Conservation (phyloP, 768 basidiomycete species). For the Hericium alpestre region DNA sequence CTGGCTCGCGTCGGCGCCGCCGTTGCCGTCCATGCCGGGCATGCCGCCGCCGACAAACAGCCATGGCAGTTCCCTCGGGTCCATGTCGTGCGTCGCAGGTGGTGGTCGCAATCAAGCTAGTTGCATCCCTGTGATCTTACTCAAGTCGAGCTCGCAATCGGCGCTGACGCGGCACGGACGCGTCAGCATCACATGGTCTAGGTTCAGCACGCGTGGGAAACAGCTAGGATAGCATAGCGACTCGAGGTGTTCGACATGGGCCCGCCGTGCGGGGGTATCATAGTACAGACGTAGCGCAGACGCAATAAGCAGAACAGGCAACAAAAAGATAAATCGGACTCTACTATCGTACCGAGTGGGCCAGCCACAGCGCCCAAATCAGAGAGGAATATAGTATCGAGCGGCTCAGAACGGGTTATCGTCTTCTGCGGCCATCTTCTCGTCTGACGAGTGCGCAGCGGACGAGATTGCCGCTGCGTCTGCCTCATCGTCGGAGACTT, state of each 20-base stretch:
- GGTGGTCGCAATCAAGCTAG: not conserved
- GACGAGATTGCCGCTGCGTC: slow-evolving; percentile 21
- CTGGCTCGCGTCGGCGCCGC: not conserved
- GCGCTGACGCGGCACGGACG: not conserved
- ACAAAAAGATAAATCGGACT: slow-evolving; percentile 5
- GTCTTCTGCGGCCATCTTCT: slow-evolving; percentile 33
- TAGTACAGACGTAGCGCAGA: not conserved
- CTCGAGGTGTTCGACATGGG: not conserved
- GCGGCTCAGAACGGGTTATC: slow-evolving; percentile 62
- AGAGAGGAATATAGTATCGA: not conserved
- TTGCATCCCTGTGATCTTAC: not conserved
- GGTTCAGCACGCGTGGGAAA: not conserved
- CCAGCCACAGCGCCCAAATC: not conserved
- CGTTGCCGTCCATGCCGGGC: not conserved
- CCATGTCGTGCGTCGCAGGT: not conserved
- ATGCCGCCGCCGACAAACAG: not conserved
- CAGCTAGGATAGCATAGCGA: not conserved
- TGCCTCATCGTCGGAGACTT: slow-evolving; percentile 30
- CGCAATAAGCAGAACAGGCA: not conserved
- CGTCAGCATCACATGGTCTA: too few species aligned
- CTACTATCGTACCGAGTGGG: not conserved
- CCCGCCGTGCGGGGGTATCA: not conserved
- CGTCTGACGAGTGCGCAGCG: slow-evolving; percentile 18
- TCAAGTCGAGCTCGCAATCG: not conserved
- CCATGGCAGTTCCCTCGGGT: not conserved